These are phyloP conservation scores for Ciborinia camelliae DNA, from an alignment of 2,329 filamentous ascomycete species.

Conservation along the genomic window DNA sequence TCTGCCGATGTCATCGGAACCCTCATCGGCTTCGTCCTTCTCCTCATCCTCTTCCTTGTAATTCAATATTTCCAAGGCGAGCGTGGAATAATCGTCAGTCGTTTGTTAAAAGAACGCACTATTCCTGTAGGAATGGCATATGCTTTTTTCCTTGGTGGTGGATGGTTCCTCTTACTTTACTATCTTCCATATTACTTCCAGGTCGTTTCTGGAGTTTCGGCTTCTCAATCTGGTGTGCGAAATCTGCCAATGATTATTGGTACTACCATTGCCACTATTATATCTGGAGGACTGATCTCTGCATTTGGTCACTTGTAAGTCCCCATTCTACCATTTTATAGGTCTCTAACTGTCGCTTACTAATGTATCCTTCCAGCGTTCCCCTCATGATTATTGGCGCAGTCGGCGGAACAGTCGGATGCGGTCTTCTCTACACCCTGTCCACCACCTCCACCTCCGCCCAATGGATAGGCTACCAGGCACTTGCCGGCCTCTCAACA, in stretches of 20 bases:
- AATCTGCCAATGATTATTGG: conserved; percentile 41
- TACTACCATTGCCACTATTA: conserved; percentile 38
- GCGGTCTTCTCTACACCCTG: conserved; percentile 56
- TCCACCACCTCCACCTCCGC: conserved; percentile 44
- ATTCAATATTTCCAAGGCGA: conserved; percentile 46
- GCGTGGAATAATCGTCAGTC: conserved; percentile 49
- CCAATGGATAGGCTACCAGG: conserved; percentile 58
- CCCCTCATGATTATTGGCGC: conserved; percentile 38
- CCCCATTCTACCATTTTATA: no score
- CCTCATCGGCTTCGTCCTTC: conserved; percentile 40
- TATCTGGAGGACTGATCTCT: conserved; percentile 38
- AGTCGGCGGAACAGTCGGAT: conserved; percentile 39
- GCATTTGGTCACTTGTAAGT: conserved; percentile 36
- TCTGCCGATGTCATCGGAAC: conserved; percentile 43
- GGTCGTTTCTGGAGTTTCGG: conserved; percentile 38
- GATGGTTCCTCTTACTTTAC: conserved; percentile 46
- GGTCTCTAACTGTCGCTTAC: not conserved
- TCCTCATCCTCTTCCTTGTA: conserved; percentile 39
- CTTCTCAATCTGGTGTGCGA: conserved; percentile 37
- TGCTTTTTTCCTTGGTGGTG: conserved; percentile 44
- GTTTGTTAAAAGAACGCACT: conserved; percentile 44
- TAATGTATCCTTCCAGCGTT: conserved; percentile 24
- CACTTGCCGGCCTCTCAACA: conserved; percentile 52
- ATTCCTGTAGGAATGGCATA: conserved; percentile 45
- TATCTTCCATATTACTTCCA: conserved; percentile 53